These are phyloP conservation scores for Elasticomyces elasticus DNA, from an alignment of 495 filamentous ascomycete species.

Conservation along the genomic window DNA sequence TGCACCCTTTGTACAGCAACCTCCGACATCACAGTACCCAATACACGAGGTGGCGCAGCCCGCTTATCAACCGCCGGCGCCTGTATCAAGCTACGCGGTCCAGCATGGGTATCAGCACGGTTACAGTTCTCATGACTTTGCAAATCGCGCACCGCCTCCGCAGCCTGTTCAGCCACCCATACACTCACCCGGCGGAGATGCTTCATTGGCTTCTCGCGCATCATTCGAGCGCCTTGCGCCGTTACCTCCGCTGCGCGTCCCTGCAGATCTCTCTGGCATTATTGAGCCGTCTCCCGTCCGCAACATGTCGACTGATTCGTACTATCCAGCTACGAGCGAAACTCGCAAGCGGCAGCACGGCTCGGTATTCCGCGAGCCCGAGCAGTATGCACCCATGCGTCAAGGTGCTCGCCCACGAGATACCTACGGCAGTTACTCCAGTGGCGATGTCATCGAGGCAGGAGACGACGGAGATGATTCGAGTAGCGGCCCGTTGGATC, in stretches of 20 bases:
- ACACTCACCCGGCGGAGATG: slow-evolving; percentile 1
- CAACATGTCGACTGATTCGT: background rate
- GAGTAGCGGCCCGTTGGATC: background rate
- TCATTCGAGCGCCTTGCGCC: background rate
- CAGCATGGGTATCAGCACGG: background rate
- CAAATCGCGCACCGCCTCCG: slow-evolving; percentile 19
- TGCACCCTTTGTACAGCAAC: background rate
- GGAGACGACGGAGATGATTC: background rate
- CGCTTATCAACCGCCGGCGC: slow-evolving; percentile 2
- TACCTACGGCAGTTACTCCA: background rate
- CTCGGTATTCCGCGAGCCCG: slow-evolving; percentile 7
- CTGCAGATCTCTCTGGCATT: slow-evolving; percentile 9
- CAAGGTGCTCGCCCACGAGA: slow-evolving; percentile 5
- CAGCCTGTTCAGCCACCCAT: slow-evolving; percentile 25
- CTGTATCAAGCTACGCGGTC: background rate
- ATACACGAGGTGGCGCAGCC: background rate
- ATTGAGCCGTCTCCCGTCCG: slow-evolving; percentile 12
- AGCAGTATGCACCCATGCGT: slow-evolving; percentile 3
- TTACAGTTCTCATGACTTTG: slow-evolving; percentile 8
- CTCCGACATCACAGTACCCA: background rate
- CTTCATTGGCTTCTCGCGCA: background rate
- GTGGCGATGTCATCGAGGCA: background rate
- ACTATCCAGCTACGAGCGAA: background rate
- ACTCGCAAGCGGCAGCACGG: background rate
- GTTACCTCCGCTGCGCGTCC: slow-evolving; percentile 24